phyloP scores from a whole-genome alignment of 768 basidiomycete genomes.

The Russula compacta region DNA sequence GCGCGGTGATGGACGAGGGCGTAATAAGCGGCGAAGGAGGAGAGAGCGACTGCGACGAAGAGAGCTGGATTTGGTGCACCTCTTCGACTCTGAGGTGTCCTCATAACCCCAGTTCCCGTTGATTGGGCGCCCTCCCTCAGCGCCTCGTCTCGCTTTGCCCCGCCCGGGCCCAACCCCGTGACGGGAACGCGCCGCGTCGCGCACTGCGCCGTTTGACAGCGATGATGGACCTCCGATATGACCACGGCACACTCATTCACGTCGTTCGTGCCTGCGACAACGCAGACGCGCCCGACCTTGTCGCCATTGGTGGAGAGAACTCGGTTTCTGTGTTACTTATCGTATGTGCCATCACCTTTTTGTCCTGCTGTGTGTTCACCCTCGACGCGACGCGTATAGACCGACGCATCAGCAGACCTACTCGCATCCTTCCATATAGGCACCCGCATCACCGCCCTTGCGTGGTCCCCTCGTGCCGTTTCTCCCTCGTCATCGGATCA shows the following conservation, averaged over 20 bases:
- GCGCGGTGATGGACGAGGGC: constrained; percentile 48
- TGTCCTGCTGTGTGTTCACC: constrained; percentile 12
- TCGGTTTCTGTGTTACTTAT: constrained; percentile 61
- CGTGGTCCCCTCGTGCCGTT: constrained; percentile 64
- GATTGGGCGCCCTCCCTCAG: no score
- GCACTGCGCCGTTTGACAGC: neutral
- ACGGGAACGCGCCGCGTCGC: no score
- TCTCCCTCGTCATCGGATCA: constrained; percentile 56
- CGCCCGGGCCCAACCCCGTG: no score
- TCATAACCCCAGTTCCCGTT: neutral
- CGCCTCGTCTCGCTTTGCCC: no score
- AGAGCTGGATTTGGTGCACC: constrained; percentile 54
- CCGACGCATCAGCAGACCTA: constrained; percentile 32
- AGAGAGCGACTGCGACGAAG: constrained; percentile 45
- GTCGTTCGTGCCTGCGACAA: constrained; percentile 54
- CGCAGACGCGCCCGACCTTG: constrained; percentile 55
- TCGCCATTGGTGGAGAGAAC: constrained; percentile 68
- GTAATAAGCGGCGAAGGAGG: constrained; percentile 52
- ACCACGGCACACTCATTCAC: constrained; percentile 52
- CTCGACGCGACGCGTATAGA: constrained; percentile 32
- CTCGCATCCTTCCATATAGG: constrained; percentile 72
- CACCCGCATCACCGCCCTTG: constrained; percentile 58
- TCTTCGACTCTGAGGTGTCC: neutral
- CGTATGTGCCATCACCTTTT: constrained; percentile 33
- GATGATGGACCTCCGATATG: constrained; percentile 49